A percentile compares a stretch with the other conserved stretches of the same genome.
Conservation (phyloP, 1,284 basidiomycete genomes). For the Boletellus dicymbophilus region DNA sequence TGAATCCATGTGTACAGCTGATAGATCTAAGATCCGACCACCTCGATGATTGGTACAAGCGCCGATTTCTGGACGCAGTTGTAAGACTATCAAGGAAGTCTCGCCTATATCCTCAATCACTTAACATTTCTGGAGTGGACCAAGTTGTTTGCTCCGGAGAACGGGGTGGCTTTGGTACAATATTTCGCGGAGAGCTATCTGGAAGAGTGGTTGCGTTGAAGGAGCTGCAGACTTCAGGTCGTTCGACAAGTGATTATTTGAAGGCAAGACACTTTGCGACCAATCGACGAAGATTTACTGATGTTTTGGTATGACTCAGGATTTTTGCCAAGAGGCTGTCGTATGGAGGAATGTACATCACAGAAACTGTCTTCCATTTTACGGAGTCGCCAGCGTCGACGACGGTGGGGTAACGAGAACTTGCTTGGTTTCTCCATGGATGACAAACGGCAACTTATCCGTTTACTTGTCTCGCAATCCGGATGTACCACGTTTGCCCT, state of each 20-base stretch:
- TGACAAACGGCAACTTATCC: slow-evolving; percentile 38
- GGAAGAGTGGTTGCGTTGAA: slow-evolving; percentile 30
- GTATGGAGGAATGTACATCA: slow-evolving; percentile 32
- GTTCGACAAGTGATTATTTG: slow-evolving; percentile 12
- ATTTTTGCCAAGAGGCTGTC: slow-evolving; percentile 30
- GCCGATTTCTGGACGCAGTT: slow-evolving; percentile 30
- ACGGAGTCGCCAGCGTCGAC: slow-evolving; percentile 20
- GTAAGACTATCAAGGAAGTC: slow-evolving; percentile 30
- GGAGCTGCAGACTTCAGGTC: slow-evolving; percentile 14
- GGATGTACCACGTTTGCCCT: slow-evolving; percentile 29
- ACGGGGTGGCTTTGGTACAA: slow-evolving; percentile 26
- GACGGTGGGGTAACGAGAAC: slow-evolving; percentile 13
- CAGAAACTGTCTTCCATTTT: slow-evolving; percentile 30
- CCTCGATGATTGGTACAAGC: slow-evolving; percentile 30
- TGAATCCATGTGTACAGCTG: too few species aligned
- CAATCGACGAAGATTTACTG: background rate
- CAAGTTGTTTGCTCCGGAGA: slow-evolving; percentile 10
- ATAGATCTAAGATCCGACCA: slow-evolving; percentile 24
- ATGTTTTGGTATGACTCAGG: slow-evolving; percentile 11
- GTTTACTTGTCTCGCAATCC: slow-evolving; percentile 38
- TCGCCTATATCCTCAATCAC: slow-evolving; percentile 22
- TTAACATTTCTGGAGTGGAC: slow-evolving; percentile 23
- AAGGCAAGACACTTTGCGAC: slow-evolving; percentile 16
- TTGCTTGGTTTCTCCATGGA: slow-evolving; percentile 32
- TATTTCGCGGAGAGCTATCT: slow-evolving; percentile 23